These are phyloP conservation scores for Dalechampia spathulata DNA, from an alignment of 441 rosid genomes.

Conservation along the genomic window DNA sequence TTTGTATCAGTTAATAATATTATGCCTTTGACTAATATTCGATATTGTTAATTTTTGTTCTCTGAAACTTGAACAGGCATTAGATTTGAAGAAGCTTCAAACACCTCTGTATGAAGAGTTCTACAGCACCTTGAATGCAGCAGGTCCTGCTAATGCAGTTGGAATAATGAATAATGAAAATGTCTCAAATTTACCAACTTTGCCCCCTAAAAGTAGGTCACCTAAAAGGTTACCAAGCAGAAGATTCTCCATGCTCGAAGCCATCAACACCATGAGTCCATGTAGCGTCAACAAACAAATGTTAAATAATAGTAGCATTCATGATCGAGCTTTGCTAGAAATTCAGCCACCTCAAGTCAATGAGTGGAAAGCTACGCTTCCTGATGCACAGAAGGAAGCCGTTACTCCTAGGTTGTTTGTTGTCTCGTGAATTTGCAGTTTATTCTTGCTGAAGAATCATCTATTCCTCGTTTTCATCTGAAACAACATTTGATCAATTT, in stretches of 20 bases:
- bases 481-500: constrained; percentile 18
- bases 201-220: constrained; percentile 75
- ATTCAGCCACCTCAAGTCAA: constrained; percentile 42
- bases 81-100: constrained; percentile 84
- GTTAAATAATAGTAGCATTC: constrained; percentile 30
- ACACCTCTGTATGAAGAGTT: constrained; percentile 86
- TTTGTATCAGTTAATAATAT: no score
- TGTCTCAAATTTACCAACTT: constrained; percentile 32
- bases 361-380: constrained; percentile 35
- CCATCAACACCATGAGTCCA: constrained; percentile 28
- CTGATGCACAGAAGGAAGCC: constrained; percentile 31
- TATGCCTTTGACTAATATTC: not conserved
- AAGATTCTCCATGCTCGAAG: constrained; percentile 58
- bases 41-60: not conserved
- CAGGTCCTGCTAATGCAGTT: constrained; percentile 36
- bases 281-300: constrained; percentile 23
- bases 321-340: constrained; percentile 45
- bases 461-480: not conserved
- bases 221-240: constrained; percentile 74
- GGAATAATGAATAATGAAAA: constrained; percentile 35
- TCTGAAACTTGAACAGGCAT: constrained; percentile 45
- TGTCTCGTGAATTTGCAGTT: constrained; percentile 2
- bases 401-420: constrained; percentile 48
- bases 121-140: constrained; percentile 56
- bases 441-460: not conserved